Percentiles rank a stretch among this genome's conserved stretches.
Evolutionary conservation across 208 protist species (phyloP).

Genomic region (Leishmania tropica): DNA sequence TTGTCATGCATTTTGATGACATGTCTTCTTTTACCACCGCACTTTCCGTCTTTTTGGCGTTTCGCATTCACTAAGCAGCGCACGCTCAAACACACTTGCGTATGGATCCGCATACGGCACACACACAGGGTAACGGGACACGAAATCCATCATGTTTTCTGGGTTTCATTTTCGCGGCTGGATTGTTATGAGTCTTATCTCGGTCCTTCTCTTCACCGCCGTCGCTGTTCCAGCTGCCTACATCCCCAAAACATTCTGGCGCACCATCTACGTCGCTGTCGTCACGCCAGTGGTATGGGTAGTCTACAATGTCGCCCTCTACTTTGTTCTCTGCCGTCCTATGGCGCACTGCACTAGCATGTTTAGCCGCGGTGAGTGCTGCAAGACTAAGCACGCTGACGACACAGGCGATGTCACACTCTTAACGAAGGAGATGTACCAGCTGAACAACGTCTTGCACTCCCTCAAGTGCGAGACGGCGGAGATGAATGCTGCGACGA

Average conservation of each 20-base stretch:
- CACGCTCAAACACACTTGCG: constrained; percentile 1
- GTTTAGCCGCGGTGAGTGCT: constrained; percentile 35
- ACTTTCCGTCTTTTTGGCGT: background rate
- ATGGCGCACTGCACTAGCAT: constrained; percentile 41
- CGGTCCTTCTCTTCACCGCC: constrained; percentile 46
- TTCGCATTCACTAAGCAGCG: background rate
- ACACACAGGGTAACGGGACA: background rate
- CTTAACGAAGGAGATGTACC: constrained; percentile 61
- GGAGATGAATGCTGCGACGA: constrained; percentile 26
- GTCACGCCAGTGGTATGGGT: constrained; percentile 51
- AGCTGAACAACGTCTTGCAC: constrained; percentile 48
- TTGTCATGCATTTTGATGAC: background rate
- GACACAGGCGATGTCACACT: constrained; percentile 23
- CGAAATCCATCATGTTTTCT: background rate
- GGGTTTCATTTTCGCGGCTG: constrained; percentile 49
- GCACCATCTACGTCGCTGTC: constrained; percentile 60
- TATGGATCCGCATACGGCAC: background rate
- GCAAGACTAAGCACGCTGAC: constrained; percentile 26
- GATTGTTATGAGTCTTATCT: constrained; percentile 57
- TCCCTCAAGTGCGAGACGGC: constrained; percentile 33
- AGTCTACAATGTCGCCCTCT: constrained; percentile 50
- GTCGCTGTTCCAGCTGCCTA: constrained; percentile 59
- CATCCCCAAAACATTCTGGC: constrained; percentile 27
- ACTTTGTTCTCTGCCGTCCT: constrained; percentile 60
- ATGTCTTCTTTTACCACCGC: background rate